Conservation (phyloP, 2,329 filamentous ascomycete genomes). For the Thelonectria blattea region DNA sequence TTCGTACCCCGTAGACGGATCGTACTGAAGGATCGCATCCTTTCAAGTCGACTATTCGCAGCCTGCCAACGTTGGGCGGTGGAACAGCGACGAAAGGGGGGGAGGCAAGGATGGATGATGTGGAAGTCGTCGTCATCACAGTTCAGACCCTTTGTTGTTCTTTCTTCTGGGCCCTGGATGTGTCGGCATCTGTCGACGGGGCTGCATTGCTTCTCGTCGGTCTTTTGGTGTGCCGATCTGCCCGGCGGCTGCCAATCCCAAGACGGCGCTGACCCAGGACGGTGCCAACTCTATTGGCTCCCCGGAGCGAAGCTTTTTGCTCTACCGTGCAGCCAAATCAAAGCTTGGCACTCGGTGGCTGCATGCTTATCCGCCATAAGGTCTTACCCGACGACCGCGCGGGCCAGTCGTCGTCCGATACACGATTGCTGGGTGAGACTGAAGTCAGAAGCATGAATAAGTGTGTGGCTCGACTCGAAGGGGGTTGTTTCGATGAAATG, state of each 20-base stretch:
- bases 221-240: slow-evolving; percentile 34
- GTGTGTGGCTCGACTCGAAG: not conserved
- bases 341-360: slow-evolving; percentile 39
- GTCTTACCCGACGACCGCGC: slow-evolving; percentile 17
- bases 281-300: slow-evolving; percentile 30
- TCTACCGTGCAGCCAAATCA: slow-evolving; percentile 38
- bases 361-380: slow-evolving; percentile 37
- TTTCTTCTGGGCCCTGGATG: slow-evolving; percentile 22
- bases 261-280: slow-evolving; percentile 24
- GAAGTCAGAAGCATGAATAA: not conserved
- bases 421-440: slow-evolving; percentile 8
- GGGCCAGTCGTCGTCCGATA: slow-evolving; percentile 1
- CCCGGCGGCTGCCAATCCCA: slow-evolving; percentile 30
- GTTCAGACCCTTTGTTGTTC: not conserved
- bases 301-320: slow-evolving; percentile 35
- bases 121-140: slow-evolving; percentile 30
- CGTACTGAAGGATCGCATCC: no score
- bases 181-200: slow-evolving; percentile 34
- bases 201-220: not conserved
- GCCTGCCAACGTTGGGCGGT: not conserved
- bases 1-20: not conserved
- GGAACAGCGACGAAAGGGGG: not conserved
- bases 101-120: slow-evolving; percentile 16
- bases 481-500: no score
- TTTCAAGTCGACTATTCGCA: no score